Base-by-base conservation (phyloP, 1,139 yeast species). In the Kodamaea sp. region DNA sequence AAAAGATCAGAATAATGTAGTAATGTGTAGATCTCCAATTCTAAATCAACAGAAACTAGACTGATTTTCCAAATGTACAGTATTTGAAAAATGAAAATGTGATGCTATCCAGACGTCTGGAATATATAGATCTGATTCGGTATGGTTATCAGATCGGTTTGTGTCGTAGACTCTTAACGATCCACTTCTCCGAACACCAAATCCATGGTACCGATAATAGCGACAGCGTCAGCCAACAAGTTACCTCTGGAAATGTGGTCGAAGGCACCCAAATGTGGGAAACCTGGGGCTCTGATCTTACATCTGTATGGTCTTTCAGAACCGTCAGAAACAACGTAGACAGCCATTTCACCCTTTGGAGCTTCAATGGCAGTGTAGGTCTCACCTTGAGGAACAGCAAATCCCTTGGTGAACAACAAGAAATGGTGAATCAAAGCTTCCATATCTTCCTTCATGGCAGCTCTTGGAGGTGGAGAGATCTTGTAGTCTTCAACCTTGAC, bases 281-380 rank as follows among this genome's bases (percentile, higher is more conserved):
- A 87, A 31, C 96, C 96, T 34, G 96, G 96, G 14, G 95, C 90
- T 69, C 96, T 81, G 54, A 87, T 87, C 73, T 86, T 87, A 73
- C 95, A 86, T 68, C 90, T 78, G 70, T 87, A 87, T 26, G 96
- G 96, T 64, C 95, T 78, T 69, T 87, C 96, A 39, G 84, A 68
- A 37, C 96, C 96, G 62, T 87, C 96, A 47, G 90, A 80, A 40
- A 87, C 95, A 36, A 87, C 83, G 56, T 83, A 87, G 38, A 86
- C 95, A 42, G 85, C 96, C 95, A 87, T 85, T 66, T 87, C 96
- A 57, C 96, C 96, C 78, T 87, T 87, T 60, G 96, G 96, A 23
- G 96, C 96, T 68, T 87, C 96, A 48, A 87, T 87, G 38, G 88
- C 94, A 35, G 94, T 85, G 62, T 87, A 87, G 16, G 96, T 84